Conservation (phyloP, 208 protist genomes). For the Trypanosoma boissoni region DNA sequence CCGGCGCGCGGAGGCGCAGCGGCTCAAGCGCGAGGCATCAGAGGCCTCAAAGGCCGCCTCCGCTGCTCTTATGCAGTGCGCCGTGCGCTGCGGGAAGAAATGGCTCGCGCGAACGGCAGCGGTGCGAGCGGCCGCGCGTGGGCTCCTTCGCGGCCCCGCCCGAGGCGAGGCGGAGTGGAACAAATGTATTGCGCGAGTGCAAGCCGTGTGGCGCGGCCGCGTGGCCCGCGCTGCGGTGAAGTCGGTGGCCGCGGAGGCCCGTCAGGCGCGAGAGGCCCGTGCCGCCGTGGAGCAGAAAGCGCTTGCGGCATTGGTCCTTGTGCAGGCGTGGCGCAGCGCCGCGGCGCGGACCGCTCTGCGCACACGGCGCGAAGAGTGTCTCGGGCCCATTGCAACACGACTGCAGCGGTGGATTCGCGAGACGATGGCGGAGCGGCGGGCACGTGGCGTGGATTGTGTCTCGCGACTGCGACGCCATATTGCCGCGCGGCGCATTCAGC, state of each 20-base stretch:
- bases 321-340: slow-evolving; percentile 36
- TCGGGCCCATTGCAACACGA: slow-evolving; percentile 20
- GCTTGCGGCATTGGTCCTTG: slow-evolving; percentile 72
- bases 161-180: slow-evolving; percentile 26
- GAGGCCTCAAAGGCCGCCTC: not conserved
- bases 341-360: slow-evolving; percentile 22
- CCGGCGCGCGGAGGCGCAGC: slow-evolving; percentile 5
- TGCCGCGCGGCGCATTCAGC: slow-evolving; percentile 55
- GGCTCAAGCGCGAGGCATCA: too few relatives aligned
- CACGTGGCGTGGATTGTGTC: slow-evolving; percentile 42
- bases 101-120: slow-evolving; percentile 53
- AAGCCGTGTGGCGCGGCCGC: slow-evolving; percentile 38
- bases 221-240: not conserved
- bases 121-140: slow-evolving; percentile 38
- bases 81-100: slow-evolving; percentile 32
- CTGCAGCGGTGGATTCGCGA: slow-evolving; percentile 62
- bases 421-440: slow-evolving; percentile 26
- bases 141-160: slow-evolving; percentile 10
- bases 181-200: slow-evolving; percentile 22
- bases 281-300: slow-evolving; percentile 21
- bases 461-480: slow-evolving; percentile 26
- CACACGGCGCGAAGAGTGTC: slow-evolving; percentile 11
- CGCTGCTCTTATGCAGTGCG: slow-evolving; percentile 14
- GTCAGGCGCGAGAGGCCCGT: not conserved
- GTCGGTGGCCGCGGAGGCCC: not conserved